A percentile compares a stretch with the other conserved stretches of the same genome.
These are phyloP conservation scores for Salix caprea DNA, from an alignment of 345 rosid species.

Conservation along the genomic window DNA sequence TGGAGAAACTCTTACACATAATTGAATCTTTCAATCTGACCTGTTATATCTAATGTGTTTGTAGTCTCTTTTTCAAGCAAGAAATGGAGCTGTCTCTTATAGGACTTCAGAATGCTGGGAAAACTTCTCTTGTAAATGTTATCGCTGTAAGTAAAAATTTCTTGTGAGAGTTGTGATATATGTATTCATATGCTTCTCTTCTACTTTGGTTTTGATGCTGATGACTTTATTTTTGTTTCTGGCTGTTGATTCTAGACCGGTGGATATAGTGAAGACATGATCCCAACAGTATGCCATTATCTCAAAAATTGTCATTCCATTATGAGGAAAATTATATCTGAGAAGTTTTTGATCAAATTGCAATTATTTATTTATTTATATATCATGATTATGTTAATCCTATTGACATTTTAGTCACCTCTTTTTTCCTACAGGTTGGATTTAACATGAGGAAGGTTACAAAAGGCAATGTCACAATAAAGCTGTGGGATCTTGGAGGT, in stretches of 20 bases:
- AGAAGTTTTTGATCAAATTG: slow-evolving; percentile 5
- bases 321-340: not conserved
- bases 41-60: not conserved
- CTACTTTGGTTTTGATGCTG: slow-evolving; percentile 17
- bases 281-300: slow-evolving; percentile 59
- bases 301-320: not conserved
- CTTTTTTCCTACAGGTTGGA: slow-evolving; percentile 49
- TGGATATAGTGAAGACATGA: slow-evolving; percentile 92
- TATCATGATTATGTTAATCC: not conserved
- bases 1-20: not conserved
- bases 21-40: not conserved
- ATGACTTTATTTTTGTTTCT: slow-evolving; percentile 10
- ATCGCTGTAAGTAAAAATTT: slow-evolving; percentile 53
- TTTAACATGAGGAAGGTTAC: slow-evolving; percentile 89
- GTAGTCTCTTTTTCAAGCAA: slow-evolving; percentile 80
- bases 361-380: not conserved
- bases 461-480: slow-evolving; percentile 78
- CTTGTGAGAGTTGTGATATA: not conserved
- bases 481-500: slow-evolving; percentile 91
- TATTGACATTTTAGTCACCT: not conserved
- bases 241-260: slow-evolving; percentile 50
- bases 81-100: slow-evolving; percentile 87
- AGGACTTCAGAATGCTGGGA: slow-evolving; percentile 86
- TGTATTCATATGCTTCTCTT: not conserved
- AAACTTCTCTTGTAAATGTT: slow-evolving; percentile 80